Evolutionary conservation across 805 yeast species (phyloP).

Genomic region (Candida pini): DNA sequence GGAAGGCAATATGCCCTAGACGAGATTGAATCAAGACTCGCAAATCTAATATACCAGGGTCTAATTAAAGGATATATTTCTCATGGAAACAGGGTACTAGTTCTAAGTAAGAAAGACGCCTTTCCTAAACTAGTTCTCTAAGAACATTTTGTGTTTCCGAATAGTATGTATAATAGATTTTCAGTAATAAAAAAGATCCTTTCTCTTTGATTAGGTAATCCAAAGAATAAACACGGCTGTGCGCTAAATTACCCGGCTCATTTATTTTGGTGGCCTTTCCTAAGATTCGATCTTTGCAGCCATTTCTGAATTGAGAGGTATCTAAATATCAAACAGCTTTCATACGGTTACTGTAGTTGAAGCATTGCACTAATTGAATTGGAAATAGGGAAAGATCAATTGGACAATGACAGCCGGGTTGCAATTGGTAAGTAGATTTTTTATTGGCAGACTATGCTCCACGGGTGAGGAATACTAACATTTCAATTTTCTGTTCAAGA

Average conservation of each 20-base stretch:
- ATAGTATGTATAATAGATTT: no score
- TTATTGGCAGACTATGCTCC: no score
- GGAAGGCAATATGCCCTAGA: constrained; percentile 32
- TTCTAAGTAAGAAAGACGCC: constrained; percentile 67
- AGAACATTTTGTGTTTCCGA: neutral
- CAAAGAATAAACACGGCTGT: no score
- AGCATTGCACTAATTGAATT: no score
- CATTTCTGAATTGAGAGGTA: constrained; percentile 2
- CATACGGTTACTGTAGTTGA: no score
- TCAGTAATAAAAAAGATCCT: neutral
- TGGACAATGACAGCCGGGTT: constrained; percentile 19
- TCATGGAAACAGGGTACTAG: constrained; percentile 67
- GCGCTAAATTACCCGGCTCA: constrained; percentile 11
- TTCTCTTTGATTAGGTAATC: no score
- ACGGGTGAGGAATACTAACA: constrained; percentile 10
- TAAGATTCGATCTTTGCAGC: constrained; percentile 5
- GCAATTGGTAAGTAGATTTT: constrained; percentile 17
- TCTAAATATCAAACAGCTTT: constrained; percentile 1
- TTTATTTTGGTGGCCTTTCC: neutral
- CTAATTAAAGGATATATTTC: constrained; percentile 76
- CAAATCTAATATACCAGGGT: constrained; percentile 57
- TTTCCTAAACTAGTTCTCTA: constrained; percentile 44
- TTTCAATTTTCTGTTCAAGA: constrained; percentile 3
- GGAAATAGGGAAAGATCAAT: neutral
- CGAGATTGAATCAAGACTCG: constrained; percentile 63